Conservation (phyloP, 306 rosid species). For the cucumber (Cucumis sativus) region DNA sequence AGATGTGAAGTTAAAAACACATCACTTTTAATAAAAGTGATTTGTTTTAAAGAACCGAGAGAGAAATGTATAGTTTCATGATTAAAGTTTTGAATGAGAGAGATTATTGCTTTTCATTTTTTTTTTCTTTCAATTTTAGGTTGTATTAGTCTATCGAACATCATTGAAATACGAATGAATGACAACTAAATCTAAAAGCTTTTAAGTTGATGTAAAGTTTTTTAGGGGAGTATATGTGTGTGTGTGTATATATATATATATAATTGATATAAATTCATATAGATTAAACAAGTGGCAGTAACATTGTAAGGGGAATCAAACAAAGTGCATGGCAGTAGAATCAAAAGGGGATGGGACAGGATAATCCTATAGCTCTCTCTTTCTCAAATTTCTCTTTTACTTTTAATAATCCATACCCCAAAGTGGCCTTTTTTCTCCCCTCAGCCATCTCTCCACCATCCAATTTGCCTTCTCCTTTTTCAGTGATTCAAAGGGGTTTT, state of each 20-base stretch:
- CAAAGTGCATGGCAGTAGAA: conserved; percentile 1
- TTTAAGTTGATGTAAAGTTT: neutral
- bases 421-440: neutral
- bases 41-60: neutral
- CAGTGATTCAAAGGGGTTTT: conserved; percentile 1
- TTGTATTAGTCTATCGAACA: neutral
- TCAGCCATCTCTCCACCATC: conserved; percentile 4
- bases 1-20: too few species aligned
- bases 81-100: neutral
- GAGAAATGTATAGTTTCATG: neutral
- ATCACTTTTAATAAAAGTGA: too few species aligned
- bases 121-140: neutral
- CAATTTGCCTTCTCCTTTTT: conserved; percentile 4
- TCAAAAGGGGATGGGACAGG: conserved; percentile 7
- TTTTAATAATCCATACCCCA: conserved; percentile 3
- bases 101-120: neutral
- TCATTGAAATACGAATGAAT: neutral
- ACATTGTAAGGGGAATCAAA: conserved; percentile 3
- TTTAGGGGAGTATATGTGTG: neutral
- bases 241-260: neutral
- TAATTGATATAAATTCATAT: neutral
- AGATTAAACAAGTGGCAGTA: neutral
- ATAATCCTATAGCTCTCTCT: conserved; percentile 1
- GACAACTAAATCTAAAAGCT: neutral
- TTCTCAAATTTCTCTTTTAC: neutral